phyloP scores from a whole-genome alignment of 75 land plant genomes.

The Picea glauca region DNA sequence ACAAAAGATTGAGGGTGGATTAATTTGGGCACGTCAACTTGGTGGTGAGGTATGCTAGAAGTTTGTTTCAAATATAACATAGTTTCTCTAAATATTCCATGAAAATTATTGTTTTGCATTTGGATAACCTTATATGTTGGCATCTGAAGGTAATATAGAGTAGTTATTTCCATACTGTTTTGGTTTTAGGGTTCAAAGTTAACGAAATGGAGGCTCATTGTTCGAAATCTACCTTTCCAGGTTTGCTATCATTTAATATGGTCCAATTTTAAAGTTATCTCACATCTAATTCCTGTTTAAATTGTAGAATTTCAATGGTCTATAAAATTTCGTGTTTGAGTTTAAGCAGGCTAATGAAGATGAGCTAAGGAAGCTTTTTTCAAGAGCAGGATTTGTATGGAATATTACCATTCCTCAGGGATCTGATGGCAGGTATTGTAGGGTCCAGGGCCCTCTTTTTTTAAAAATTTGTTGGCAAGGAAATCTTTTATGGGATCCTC shows the following conservation, averaged over 20 bases:
- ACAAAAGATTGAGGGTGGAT: constrained; percentile 52
- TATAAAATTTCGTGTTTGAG: background rate
- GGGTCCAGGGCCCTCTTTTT: background rate
- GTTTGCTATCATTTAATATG: constrained; percentile 21
- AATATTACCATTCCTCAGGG: constrained; percentile 68
- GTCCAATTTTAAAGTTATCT: background rate
- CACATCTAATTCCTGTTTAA: background rate
- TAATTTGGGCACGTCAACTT: constrained; percentile 93
- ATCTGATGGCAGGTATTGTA: constrained; percentile 60
- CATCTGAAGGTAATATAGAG: background rate
- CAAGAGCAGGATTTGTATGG: constrained; percentile 84
- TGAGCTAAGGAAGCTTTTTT: constrained; percentile 64
- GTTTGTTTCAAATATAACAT: background rate
- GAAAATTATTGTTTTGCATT: background rate
- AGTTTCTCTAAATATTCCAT: background rate
- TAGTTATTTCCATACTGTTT: constrained; percentile 5
- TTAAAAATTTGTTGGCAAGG: background rate
- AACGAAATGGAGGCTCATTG: constrained; percentile 89
- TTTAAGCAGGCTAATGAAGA: constrained; percentile 53
- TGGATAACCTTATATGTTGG: background rate
- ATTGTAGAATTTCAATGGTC: background rate
- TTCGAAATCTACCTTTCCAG: constrained; percentile 97
- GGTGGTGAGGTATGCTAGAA: constrained; percentile 86
- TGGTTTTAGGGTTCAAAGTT: constrained; percentile 77
- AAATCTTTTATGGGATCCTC: background rate